Evolutionary conservation across 139 green algal genomes (phyloP), one percentile per base, ranked within the genome.

Genomic region (Edaphochlamys debaryana): DNA sequence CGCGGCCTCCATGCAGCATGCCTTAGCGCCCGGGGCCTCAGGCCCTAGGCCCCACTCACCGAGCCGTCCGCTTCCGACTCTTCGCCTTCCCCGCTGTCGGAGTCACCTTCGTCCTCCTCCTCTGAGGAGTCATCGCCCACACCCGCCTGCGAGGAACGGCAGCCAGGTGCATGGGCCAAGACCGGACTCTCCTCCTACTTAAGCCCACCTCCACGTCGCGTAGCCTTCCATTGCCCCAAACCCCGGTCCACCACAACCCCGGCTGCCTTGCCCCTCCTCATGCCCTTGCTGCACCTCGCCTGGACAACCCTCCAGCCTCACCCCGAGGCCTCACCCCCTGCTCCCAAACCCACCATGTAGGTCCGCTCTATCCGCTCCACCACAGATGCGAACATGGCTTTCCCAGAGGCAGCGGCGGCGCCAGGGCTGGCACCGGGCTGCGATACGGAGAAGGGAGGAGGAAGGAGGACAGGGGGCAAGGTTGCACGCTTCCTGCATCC

Each of bases 361-460:
- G 42, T 84, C 11, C 50, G 48, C 34, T 68, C 78, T 25, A 84
- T 25, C 0, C 78, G 48, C 66, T 75, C 78, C 48, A 84, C 36
- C 48, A 84, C 66, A 32, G 32, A 56, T 27, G 48, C 66, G 27
- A 84, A 83, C 27, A 83, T 62, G 30, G 30, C n/a, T 40, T 45
- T 81, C 20, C 60, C 74, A 4, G 38, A n/a, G n/a, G n/a, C 73
- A 11, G 38, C 73, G 17, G 45, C 52, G 13, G 32, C 64, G 8
- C 64, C 64, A 1, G 27, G 27, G 64, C 67, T 38, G 30, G 67
- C 25, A 8, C 23, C 38, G 67, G 5, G n/a, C 67, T 23, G 37
- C 38, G 38, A 37, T 2, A 52, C 67, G 5, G 3, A 4, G 29
- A 37, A 54, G 13, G 7, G 17, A n/a, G 32, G 9, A 27, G 15